A percentile compares a stretch with the other conserved stretches of the same genome.
Conservation (phyloP, 225 moss, liverwort and hornwort species). For the Marchantia paleacea region DNA sequence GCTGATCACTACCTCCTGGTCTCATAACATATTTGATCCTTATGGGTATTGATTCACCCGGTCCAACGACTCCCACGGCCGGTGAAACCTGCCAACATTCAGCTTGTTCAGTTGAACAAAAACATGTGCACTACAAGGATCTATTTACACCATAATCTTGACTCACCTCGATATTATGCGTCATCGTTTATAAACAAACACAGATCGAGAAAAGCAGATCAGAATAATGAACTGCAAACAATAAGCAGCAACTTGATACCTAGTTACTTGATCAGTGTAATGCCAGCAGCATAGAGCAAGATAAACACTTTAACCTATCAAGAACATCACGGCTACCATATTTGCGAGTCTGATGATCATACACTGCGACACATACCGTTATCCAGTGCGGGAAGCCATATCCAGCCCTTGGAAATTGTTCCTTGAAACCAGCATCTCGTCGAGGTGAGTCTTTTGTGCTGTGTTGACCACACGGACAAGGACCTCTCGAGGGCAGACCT, state of each 20-base stretch:
- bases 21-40: conserved; percentile 18
- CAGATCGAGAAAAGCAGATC: not conserved
- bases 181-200: not conserved
- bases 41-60: conserved; percentile 21
- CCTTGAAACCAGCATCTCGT: conserved; percentile 26
- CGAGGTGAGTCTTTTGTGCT: conserved; percentile 25
- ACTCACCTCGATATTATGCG: not conserved
- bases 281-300: too few relatives aligned
- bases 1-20: conserved; percentile 23
- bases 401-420: conserved; percentile 58
- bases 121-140: not conserved
- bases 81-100: conserved; percentile 34
- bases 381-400: conserved; percentile 94
- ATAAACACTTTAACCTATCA: not conserved
- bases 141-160: not conserved
- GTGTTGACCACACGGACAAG: conserved; percentile 79
- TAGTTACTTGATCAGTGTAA: not conserved
- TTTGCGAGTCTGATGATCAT: not conserved
- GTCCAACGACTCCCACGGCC: conserved; percentile 36
- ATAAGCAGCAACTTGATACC: not conserved
- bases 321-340: not conserved
- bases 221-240: too few relatives aligned
- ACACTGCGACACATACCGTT: conserved; percentile 45
- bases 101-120: not conserved
- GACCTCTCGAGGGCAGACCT: conserved; percentile 45